A percentile compares a stretch with the other conserved stretches of the same genome.
Conservation (phyloP, 192 early-diverging fungal species). For the Helicostylum pulchrum region DNA sequence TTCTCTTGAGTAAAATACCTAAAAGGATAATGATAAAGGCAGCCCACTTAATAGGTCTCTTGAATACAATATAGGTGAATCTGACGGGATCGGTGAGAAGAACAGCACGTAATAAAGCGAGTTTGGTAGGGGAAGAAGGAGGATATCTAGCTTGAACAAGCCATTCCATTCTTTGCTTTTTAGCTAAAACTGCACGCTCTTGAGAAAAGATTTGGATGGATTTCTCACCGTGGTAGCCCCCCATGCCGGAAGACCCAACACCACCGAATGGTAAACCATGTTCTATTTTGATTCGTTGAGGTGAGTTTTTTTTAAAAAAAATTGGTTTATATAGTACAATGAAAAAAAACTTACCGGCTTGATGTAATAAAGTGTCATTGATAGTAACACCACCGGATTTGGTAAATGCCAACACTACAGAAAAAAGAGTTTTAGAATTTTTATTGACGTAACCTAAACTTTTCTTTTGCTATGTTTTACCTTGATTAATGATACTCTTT, state of each 20-base stretch:
- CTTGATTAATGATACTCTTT: conserved; percentile 2
- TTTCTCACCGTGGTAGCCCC: conserved; percentile 76
- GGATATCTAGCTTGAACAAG: conserved; percentile 26
- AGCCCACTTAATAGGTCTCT: conserved; percentile 1
- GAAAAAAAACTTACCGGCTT: conserved; percentile 41
- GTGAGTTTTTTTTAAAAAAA: too few relatives aligned
- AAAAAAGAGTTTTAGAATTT: neutral
- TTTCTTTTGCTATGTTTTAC: conserved; percentile 29
- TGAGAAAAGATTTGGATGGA: conserved; percentile 84
- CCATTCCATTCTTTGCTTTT: conserved; percentile 37
- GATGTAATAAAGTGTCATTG: conserved; percentile 80
- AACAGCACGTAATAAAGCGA: conserved; percentile 15
- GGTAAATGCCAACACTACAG: conserved; percentile 58
- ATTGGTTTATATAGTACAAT: neutral
- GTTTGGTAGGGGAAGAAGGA: conserved; percentile 24
- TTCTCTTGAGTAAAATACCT: neutral
- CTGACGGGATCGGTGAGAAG: neutral
- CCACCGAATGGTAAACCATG: conserved; percentile 80
- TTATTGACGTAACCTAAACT: conserved; percentile 22
- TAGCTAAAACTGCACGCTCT: conserved; percentile 57
- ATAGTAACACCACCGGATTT: conserved; percentile 72
- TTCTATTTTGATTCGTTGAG: conserved; percentile 15
- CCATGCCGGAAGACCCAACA: conserved; percentile 80
- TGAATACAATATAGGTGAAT: neutral
- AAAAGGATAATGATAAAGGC: neutral